A percentile compares a stretch with the other conserved stretches of the same genome.
Evolutionary conservation across 805 yeast genomes (phyloP).

Genomic region (Cyberlindnera misumaiensis): DNA sequence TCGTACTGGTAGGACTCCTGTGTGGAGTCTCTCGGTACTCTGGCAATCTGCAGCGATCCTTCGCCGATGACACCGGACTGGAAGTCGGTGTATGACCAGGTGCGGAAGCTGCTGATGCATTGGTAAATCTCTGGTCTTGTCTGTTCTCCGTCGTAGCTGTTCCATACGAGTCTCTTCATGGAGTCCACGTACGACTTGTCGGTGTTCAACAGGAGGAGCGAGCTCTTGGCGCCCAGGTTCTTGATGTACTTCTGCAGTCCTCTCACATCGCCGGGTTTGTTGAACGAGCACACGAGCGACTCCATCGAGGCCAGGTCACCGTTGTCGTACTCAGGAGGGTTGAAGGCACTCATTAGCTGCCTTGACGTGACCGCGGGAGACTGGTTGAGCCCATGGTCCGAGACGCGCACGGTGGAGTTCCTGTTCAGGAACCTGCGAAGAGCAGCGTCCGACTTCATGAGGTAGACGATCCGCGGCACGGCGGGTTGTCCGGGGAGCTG

Average conservation of each 20-base stretch:
- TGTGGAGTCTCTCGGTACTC: constrained; percentile 31
- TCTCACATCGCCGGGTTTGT: constrained; percentile 11
- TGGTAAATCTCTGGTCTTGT: constrained; percentile 46
- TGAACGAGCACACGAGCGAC: constrained; percentile 15
- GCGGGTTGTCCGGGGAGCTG: constrained; percentile 30
- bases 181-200: constrained; percentile 51
- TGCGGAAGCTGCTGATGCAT: constrained; percentile 57
- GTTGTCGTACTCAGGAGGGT: constrained; percentile 19
- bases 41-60: constrained; percentile 47
- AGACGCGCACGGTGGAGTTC: constrained; percentile 31
- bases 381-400: constrained; percentile 3
- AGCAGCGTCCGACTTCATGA: constrained; percentile 36
- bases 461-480: constrained; percentile 33
- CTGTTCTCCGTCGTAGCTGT: constrained; percentile 25
- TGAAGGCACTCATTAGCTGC: constrained; percentile 19
- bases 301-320: constrained; percentile 17
- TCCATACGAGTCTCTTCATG: constrained; percentile 49
- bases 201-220: constrained; percentile 58
- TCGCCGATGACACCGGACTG: constrained; percentile 46
- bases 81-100: constrained; percentile 35
- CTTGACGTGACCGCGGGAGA: constrained; percentile 4
- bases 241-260: constrained; percentile 14
- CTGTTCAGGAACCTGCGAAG: constrained; percentile 33
- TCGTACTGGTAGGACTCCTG: constrained; percentile 16
- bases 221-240: constrained; percentile 34